Conservation (phyloP, 1,284 basidiomycete species). For the Ustilago xerochloae region DNA sequence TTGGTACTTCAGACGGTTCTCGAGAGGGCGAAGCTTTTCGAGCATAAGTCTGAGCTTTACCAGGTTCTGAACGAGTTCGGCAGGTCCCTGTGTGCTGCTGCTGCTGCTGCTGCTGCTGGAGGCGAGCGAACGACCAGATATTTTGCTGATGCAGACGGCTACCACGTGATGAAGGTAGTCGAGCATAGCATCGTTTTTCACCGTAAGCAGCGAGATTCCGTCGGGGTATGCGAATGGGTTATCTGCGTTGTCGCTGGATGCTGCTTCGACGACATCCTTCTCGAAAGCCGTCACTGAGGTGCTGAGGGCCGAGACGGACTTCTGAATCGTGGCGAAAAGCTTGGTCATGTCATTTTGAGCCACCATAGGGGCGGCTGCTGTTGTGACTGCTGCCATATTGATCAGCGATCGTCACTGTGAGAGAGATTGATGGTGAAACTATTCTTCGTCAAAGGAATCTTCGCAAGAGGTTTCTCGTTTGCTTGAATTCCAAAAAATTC, state of each 20-base stretch:
- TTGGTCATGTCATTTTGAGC: constrained; percentile 19
- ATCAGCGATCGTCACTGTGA: too few relatives aligned
- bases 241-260: constrained; percentile 9
- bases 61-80: constrained; percentile 51
- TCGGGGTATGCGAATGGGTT: constrained; percentile 67
- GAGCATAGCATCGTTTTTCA: constrained; percentile 87
- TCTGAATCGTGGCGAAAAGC: constrained; percentile 27
- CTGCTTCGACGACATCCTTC: constrained; percentile 18
- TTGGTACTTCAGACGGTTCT: constrained; percentile 89
- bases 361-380: constrained; percentile 1
- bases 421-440: too few relatives aligned
- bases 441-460: neutral
- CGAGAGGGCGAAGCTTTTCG: constrained; percentile 74
- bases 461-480: neutral
- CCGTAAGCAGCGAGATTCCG: constrained; percentile 88
- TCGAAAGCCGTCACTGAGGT: constrained; percentile 31
- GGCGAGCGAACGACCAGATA: constrained; percentile 50
- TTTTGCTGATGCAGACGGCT: constrained; percentile 69
- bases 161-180: constrained; percentile 88
- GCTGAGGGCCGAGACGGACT: constrained; percentile 34
- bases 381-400: constrained; percentile 15
- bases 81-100: constrained; percentile 4
- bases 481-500: constrained; percentile 7
- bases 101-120: constrained; percentile 7
- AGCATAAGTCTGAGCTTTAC: constrained; percentile 58